A percentile compares a stretch with the other conserved stretches of the same genome.
phyloP scores from a whole-genome alignment of 306 rosid genomes.

The Cucurbita argyrosperma region DNA sequence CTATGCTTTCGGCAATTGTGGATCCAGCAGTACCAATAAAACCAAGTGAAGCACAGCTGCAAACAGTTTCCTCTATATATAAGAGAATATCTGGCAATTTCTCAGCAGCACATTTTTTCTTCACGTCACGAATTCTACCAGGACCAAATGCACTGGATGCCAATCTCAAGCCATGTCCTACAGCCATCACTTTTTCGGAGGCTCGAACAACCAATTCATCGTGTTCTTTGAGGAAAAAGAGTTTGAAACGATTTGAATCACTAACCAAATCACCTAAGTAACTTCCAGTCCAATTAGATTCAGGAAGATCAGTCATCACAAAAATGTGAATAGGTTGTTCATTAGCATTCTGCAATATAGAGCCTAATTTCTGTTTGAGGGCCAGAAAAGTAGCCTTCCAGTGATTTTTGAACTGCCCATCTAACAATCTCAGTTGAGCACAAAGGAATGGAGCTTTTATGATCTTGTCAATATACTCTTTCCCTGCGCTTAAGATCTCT shows the following conservation, averaged over 20 bases:
- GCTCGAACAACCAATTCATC: constrained; percentile 37
- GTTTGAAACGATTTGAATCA: constrained; percentile 31
- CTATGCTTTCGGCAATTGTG: constrained; percentile 67
- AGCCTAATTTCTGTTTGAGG: constrained; percentile 39
- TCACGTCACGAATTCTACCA: constrained; percentile 13
- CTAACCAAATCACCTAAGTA: constrained; percentile 53
- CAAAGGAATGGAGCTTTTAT: constrained; percentile 63
- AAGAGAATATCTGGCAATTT: constrained; percentile 49
- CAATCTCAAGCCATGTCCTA: constrained; percentile 31
- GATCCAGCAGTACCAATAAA: constrained; percentile 83
- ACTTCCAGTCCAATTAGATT: constrained; percentile 55
- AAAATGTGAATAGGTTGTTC: constrained; percentile 45
- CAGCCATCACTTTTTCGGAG: constrained; percentile 34
- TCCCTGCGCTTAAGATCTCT: constrained; percentile 45
- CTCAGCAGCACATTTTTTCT: constrained; percentile 33
- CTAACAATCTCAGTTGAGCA: constrained; percentile 74
- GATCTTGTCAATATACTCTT: constrained; percentile 29
- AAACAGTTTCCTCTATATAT: constrained; percentile 56
- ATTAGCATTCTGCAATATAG: constrained; percentile 27
- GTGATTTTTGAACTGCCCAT: constrained; percentile 92
- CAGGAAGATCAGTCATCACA: constrained; percentile 84
- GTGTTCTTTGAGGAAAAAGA: constrained; percentile 35
- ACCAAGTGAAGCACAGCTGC: constrained; percentile 81
- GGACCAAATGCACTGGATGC: constrained; percentile 17
- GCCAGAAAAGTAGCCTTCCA: constrained; percentile 50